Percentiles rank a stretch among this genome's conserved stretches.
These are phyloP conservation scores for Lyophyllum shimeji DNA, from an alignment of 768 basidiomycete species.

Conservation along the genomic window DNA sequence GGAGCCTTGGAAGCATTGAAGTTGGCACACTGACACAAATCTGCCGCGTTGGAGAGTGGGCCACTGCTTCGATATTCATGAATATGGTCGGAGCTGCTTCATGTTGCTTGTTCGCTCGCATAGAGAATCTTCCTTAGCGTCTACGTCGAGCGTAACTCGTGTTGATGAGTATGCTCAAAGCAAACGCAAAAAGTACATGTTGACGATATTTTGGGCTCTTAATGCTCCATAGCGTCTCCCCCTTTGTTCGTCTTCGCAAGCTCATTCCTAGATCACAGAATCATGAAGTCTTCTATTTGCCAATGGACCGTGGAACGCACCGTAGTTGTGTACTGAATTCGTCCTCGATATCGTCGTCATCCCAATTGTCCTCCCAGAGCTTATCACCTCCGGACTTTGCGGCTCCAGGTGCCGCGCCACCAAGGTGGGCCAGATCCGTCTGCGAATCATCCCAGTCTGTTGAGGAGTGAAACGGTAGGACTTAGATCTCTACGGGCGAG, in stretches of 20 bases:
- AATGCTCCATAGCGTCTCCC: slow-evolving; percentile 56
- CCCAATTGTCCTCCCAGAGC: slow-evolving; percentile 99
- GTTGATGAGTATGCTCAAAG: neutral
- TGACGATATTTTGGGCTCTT: slow-evolving; percentile 13
- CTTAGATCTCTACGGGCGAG: neutral
- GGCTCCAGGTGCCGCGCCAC: slow-evolving; percentile 68
- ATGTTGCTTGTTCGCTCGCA: neutral
- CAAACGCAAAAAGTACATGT: neutral
- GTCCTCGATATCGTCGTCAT: slow-evolving; percentile 98
- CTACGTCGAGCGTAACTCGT: no score
- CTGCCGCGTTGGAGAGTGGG: no score
- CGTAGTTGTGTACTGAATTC: slow-evolving; percentile 95
- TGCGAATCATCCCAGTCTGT: slow-evolving; percentile 87
- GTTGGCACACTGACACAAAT: no score
- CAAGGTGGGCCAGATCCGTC: slow-evolving; percentile 79
- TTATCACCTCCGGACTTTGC: slow-evolving; percentile 85
- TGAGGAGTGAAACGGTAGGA: neutral
- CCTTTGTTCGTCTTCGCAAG: slow-evolving; percentile 55
- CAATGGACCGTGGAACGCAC: slow-evolving; percentile 45
- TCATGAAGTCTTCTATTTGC: neutral
- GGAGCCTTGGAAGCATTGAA: no score
- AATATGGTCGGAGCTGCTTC: no score
- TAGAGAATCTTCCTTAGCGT: neutral
- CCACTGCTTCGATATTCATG: no score
- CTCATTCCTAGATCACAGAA: slow-evolving; percentile 48